phyloP scores from a whole-genome alignment of 2,329 filamentous ascomycete genomes.

The Claviceps pazoutovae region DNA sequence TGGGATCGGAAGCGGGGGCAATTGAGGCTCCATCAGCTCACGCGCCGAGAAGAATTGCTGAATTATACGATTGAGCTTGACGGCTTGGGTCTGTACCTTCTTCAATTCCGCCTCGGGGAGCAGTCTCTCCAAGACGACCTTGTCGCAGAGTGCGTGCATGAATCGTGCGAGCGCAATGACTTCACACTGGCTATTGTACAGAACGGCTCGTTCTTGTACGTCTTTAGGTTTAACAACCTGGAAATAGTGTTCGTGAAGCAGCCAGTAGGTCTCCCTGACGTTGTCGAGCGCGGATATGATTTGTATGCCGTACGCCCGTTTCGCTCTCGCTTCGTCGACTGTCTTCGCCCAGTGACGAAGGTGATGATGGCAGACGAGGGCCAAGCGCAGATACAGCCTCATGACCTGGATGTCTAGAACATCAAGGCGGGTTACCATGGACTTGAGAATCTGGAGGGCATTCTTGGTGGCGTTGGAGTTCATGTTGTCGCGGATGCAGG shows the following conservation, averaged over 20 bases:
- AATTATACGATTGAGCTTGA: constrained; percentile 25
- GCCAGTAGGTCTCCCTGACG: constrained; percentile 35
- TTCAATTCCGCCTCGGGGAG: constrained; percentile 20
- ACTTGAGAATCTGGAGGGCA: constrained; percentile 49
- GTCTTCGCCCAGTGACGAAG: constrained; percentile 19
- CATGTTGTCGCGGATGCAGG: constrained; percentile 62
- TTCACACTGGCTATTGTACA: constrained; percentile 25
- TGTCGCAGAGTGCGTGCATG: constrained; percentile 32
- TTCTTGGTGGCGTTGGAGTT: constrained; percentile 56
- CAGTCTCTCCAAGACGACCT: constrained; percentile 27
- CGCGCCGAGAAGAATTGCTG: constrained; percentile 21
- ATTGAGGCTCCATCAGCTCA: constrained; percentile 20
- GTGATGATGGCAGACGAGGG: constrained; percentile 32
- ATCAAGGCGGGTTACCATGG: constrained; percentile 35
- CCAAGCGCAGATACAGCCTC: constrained; percentile 41
- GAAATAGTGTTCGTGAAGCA: constrained; percentile 23
- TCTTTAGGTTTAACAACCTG: constrained; percentile 13
- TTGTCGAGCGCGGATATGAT: constrained; percentile 34
- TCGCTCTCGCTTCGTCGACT: constrained; percentile 20
- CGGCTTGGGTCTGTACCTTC: constrained; percentile 18
- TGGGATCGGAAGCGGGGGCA: constrained; percentile 8
- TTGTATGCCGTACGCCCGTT: constrained; percentile 33
- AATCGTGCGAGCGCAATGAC: constrained; percentile 29
- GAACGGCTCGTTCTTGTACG: constrained; percentile 12
- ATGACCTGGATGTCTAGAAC: constrained; percentile 38